These are phyloP conservation scores for Nitzschia palea DNA, from an alignment of 108 stramenopile genomes.

Conservation along the genomic window DNA sequence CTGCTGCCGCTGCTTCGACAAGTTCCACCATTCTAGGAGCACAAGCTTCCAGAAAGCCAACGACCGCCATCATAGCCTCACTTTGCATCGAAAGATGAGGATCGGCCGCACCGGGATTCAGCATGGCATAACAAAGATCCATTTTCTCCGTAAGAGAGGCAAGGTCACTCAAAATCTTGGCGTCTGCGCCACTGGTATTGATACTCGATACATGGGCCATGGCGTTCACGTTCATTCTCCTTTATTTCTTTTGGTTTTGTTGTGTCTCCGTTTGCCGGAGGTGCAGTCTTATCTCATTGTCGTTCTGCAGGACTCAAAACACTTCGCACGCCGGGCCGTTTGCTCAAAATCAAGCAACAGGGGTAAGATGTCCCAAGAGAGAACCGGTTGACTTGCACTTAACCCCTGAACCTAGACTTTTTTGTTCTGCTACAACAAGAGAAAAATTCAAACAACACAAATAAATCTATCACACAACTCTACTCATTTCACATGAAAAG, in stretches of 20 bases:
- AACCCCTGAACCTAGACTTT: no score
- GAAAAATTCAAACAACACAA: no score
- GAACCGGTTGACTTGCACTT: no score
- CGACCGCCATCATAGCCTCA: conserved; percentile 58
- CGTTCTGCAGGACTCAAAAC: neutral
- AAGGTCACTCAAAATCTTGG: conserved; percentile 70
- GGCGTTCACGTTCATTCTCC: conserved; percentile 6
- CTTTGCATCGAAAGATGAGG: conserved; percentile 41
- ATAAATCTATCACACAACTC: no score
- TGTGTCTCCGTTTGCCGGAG: neutral
- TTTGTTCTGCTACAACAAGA: no score
- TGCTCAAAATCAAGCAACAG: no score
- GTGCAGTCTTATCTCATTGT: neutral
- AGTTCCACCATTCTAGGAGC: conserved; percentile 84
- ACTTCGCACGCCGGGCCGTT: no score
- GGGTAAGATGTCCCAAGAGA: no score
- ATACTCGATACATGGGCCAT: neutral
- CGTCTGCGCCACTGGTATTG: conserved; percentile 29
- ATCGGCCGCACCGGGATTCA: conserved; percentile 34
- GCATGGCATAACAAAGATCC: conserved; percentile 59
- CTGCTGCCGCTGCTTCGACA: conserved; percentile 62
- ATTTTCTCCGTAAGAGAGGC: conserved; percentile 68
- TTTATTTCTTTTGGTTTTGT: neutral
- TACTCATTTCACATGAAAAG: no score
- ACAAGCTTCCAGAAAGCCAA: conserved; percentile 87